Base-by-base conservation (phyloP, 805 yeast genomes). In the Kodamaea lidongshanica region DNA sequence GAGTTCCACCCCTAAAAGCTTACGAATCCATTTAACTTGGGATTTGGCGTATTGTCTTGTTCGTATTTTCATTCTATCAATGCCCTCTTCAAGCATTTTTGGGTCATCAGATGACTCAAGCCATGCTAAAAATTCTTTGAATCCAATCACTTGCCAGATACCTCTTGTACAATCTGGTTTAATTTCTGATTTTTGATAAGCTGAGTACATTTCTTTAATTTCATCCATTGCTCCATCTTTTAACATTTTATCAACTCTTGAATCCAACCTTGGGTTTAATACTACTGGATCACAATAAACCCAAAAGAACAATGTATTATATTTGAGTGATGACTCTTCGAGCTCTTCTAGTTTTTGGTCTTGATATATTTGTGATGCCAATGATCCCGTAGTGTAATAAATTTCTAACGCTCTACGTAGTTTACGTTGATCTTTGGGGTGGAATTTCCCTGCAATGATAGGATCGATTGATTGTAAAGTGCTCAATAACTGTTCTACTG, bases 91-190 rank as follows among this genome's bases (percentile, higher is more conserved):
- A 30, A 70, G 67, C 10, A 25, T 23, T 35, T 25, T 15, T 22
- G 23, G 40, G 12, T 29, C 32, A n/a, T 19, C n/a, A 8, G 10
- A 8, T 46, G 25, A 25, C 33, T 32, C 50, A 14, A 75, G 43
- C 81, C 82, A 85, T 2, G 94, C 89, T 20, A 84, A 48, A 48
- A 86, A 86, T 47, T 86, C 95, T 50, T 85, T 84, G 56, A 84
- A 92, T 2, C 97, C 97, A 46, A 89, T 84, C 2, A 84, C 95
- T 57, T 92, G 97, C 87, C 87, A 87, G 0, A 89, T 70, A 2
- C 97, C 97, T 35, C 70, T 62, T 32, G 81, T 80, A 34, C 74
- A 57, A 35, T 68, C 77, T 7, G 80, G 75, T 13, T 45, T 50
- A 0, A 52, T 54, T 6, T 33, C 24, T 7, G 52, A 52, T 0